Conservation (phyloP, 1,139 yeast genomes). For the Magnusiomyces magnusii region DNA sequence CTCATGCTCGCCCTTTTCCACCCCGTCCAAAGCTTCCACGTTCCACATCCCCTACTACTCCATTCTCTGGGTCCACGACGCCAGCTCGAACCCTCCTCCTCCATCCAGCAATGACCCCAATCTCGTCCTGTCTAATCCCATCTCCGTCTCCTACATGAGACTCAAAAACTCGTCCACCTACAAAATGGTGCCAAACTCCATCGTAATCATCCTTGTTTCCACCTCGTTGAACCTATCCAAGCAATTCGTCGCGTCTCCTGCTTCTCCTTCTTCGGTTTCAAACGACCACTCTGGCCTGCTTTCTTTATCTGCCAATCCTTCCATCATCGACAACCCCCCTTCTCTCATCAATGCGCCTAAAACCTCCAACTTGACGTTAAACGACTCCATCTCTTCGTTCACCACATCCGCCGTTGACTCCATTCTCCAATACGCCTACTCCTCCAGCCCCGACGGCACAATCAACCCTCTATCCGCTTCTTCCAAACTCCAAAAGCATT, state of each 20-base stretch:
- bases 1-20: not conserved
- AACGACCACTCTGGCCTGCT: too few relatives aligned
- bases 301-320: too few relatives aligned
- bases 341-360: too few relatives aligned
- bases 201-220: not conserved
- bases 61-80: slow-evolving; percentile 12
- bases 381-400: not conserved
- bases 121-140: not conserved
- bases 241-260: too few relatives aligned
- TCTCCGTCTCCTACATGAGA: not conserved
- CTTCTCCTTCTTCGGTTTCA: too few relatives aligned
- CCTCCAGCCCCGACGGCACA: not conserved
- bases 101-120: not conserved
- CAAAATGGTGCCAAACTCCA: not conserved
- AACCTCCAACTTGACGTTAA: too few relatives aligned
- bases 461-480: not conserved
- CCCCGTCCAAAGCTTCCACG: not conserved
- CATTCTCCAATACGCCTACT: not conserved
- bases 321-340: too few relatives aligned
- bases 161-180: not conserved
- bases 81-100: too few relatives aligned
- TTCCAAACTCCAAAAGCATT: slow-evolving; percentile 35
- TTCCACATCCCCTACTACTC: slow-evolving; percentile 8
- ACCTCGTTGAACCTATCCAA: too few relatives aligned
- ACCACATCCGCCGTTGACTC: too few relatives aligned